These are phyloP conservation scores for Petrea volubilis DNA, from an alignment of 257 asterid genomes.

Conservation along the genomic window DNA sequence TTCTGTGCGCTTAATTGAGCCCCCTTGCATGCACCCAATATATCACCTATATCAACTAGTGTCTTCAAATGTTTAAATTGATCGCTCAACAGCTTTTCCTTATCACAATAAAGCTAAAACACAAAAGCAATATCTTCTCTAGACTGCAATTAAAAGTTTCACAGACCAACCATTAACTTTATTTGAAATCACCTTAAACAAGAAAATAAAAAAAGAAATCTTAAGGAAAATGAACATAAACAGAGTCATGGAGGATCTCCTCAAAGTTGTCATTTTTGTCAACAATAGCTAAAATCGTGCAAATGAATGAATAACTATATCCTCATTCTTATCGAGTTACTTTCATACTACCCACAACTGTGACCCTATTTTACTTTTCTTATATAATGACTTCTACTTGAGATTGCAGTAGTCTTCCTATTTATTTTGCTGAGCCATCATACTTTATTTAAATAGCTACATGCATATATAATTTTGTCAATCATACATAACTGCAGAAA, in stretches of 20 bases:
- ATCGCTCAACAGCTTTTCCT: slow-evolving; percentile 54
- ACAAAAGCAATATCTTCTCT: neutral
- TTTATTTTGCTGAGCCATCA: too few relatives aligned
- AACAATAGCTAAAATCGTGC: neutral
- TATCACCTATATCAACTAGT: slow-evolving; percentile 61
- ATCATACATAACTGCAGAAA: neutral
- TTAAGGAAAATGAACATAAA: too few relatives aligned
- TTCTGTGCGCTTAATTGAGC: slow-evolving; percentile 68
- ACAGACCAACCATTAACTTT: neutral
- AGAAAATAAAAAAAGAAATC: neutral
- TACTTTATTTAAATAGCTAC: neutral
- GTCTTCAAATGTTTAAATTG: slow-evolving; percentile 67
- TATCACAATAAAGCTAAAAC: slow-evolving; percentile 72
- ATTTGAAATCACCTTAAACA: neutral
- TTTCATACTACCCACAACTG: neutral
- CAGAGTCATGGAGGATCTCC: neutral
- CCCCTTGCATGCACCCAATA: slow-evolving; percentile 64
- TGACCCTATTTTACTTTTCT: neutral
- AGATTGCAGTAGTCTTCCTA: neutral
- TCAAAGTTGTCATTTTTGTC: neutral
- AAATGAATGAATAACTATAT: neutral
- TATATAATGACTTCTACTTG: neutral
- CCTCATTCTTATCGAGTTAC: neutral
- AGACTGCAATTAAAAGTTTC: neutral
- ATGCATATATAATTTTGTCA: neutral